Conservation (phyloP, 371 early-diverging fungal genomes). For the Choanephora cucurbitarum region DNA sequence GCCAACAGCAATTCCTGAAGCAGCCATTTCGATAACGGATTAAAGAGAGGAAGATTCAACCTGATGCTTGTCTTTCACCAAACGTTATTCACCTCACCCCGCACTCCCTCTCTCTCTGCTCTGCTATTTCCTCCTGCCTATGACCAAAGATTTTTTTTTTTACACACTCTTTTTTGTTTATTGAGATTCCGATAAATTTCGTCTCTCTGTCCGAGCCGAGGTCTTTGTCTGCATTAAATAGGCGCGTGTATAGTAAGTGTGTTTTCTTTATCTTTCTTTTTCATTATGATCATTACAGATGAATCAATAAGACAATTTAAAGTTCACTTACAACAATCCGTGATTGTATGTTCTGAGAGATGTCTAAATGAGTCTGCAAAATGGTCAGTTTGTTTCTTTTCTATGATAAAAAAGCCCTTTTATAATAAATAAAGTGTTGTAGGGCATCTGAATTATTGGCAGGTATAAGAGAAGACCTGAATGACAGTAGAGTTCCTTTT, state of each 20-base stretch:
- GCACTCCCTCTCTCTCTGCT: not conserved
- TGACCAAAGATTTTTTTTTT: no score
- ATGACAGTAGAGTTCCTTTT: conserved; percentile 15
- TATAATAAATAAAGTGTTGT: no score
- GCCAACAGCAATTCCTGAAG: conserved; percentile 76
- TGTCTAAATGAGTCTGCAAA: conserved; percentile 70
- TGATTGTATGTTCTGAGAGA: conserved; percentile 66
- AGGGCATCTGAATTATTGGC: conserved; percentile 76
- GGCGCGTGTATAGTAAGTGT: not conserved
- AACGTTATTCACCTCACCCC: not conserved
- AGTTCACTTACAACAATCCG: conserved; percentile 47
- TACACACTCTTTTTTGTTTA: no score
- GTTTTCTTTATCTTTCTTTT: not conserved
- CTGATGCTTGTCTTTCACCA: not conserved
- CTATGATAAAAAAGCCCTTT: no score
- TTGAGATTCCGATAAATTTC: no score
- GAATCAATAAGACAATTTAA: conserved; percentile 29
- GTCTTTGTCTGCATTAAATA: not conserved
- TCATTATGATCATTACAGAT: conserved; percentile 16
- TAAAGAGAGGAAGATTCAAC: conserved; percentile 1
- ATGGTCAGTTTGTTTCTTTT: conserved; percentile 63
- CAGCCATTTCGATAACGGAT: not conserved
- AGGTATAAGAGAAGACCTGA: conserved; percentile 42
- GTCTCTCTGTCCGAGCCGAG: not conserved
- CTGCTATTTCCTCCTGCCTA: no score